These are phyloP conservation scores for Rhodotorula sp. DNA, from an alignment of 1,284 basidiomycete species.

Conservation along the genomic window DNA sequence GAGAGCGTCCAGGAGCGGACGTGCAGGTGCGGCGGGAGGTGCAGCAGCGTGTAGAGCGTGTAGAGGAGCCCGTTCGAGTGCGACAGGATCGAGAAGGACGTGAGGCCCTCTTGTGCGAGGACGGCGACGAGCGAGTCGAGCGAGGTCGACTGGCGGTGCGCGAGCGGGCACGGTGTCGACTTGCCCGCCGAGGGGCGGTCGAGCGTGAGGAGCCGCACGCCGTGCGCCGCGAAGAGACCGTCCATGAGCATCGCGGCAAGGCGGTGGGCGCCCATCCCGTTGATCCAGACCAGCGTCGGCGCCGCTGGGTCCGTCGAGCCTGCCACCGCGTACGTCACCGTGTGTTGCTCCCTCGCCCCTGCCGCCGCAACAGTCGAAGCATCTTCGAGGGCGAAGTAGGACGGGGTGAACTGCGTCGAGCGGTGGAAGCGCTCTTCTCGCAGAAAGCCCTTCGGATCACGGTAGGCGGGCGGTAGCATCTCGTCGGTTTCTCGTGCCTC, in stretches of 20 bases:
- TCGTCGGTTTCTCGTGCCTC: too few species aligned
- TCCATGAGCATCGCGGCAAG: constrained; percentile 18
- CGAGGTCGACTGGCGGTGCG: neutral
- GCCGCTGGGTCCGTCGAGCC: neutral
- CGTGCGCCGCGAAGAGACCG: neutral
- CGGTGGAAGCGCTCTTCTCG: constrained; percentile 6
- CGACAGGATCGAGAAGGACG: constrained; percentile 8
- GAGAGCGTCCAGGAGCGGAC: constrained; percentile 19
- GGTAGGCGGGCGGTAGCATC: neutral
- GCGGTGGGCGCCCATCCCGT: constrained; percentile 31
- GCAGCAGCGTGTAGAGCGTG: constrained; percentile 19
- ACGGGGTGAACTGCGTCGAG: neutral
- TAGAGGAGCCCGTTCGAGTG: constrained; percentile 40
- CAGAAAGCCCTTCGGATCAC: neutral
- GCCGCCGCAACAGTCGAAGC: neutral
- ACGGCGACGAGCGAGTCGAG: constrained; percentile 19
- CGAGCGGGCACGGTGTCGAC: constrained; percentile 5
- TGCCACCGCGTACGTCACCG: constrained; percentile 15
- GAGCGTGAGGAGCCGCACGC: constrained; percentile 24
- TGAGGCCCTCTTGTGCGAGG: constrained; percentile 6
- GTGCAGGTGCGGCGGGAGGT: constrained; percentile 1
- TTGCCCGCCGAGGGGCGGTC: constrained; percentile 21
- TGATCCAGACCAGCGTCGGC: constrained; percentile 25
- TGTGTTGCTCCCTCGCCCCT: neutral
- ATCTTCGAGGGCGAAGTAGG: neutral